Evolutionary conservation across 2,329 filamentous ascomycete genomes (phyloP).

Genomic region (Aschersonia sp.): DNA sequence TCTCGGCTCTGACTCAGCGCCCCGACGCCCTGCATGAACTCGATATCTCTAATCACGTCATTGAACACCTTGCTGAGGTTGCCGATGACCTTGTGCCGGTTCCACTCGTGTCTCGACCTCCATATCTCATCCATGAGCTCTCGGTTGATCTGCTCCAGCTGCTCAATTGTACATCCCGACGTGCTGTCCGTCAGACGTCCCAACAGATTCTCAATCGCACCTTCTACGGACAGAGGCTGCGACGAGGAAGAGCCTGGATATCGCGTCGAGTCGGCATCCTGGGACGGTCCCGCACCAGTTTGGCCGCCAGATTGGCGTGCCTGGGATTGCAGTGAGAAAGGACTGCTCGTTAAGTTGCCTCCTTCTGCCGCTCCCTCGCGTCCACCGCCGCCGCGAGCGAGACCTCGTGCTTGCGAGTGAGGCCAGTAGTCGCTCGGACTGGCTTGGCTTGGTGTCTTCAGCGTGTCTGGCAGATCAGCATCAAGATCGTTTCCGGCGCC

Average conservation of each 20-base stretch:
- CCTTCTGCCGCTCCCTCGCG: conserved; percentile 11
- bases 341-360: conserved; percentile 17
- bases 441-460: conserved; percentile 27
- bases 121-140: conserved; percentile 85
- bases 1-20: conserved; percentile 25
- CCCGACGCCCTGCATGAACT: conserved; percentile 30
- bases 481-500: conserved; percentile 8
- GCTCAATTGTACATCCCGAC: conserved; percentile 74
- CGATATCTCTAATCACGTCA: conserved; percentile 55
- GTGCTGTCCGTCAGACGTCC: conserved; percentile 50
- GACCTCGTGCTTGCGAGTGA: conserved; percentile 41
- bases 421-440: conserved; percentile 41
- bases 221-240: conserved; percentile 29
- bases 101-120: conserved; percentile 66
- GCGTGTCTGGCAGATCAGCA: conserved; percentile 39
- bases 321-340: conserved; percentile 22
- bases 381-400: conserved; percentile 23
- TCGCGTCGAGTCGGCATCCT: conserved; percentile 17
- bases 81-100: conserved; percentile 59
- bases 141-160: conserved; percentile 86
- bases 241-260: conserved; percentile 24
- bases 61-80: conserved; percentile 60
- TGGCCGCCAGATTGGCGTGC: conserved; percentile 11
- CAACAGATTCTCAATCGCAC: conserved; percentile 43
- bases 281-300: conserved; percentile 18